Base-by-base conservation (phyloP, 306 rosid species). In the Lablab purpureus region DNA sequence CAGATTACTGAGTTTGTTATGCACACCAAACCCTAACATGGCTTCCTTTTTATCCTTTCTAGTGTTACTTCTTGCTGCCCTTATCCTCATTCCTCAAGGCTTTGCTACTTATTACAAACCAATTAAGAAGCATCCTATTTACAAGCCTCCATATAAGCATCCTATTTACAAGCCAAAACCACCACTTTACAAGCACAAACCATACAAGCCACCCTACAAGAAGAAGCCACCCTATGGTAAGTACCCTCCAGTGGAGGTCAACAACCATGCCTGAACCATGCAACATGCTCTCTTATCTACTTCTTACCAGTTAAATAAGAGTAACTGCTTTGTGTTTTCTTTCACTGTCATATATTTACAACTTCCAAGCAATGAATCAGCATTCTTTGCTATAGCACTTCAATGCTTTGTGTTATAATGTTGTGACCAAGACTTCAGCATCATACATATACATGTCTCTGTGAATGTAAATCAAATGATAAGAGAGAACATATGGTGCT, bases 1-100 rank as follows among this genome's bases (percentile, higher is more conserved):
- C 19, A 1, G 3, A 36, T 10, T 7, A 34, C 4, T 5, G 10
- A 3, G 1, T 7, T 19, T 65, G 10, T 28, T 46, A 30, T 27
- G 66, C 65, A 76, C 40, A 23, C 23, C 7, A 36, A 23, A 11
- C 25, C 69, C 3, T 5, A 14, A 15, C 5, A 60, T 75, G 79
- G 71, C 27, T 75, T 59, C 79, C 14, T 62, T 62, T 0, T 10
- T 19, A 43, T 17, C 71, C 45, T 43, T 75, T 2, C 47, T 75
- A 45, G 60, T 75, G 58, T 11, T 75, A 30, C 30, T 75, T 22
- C 32, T 75, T 75, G 79, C 30, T 25, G 47, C 70, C 37, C 70
- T 74, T 1, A 10, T 74, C 14, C 79, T 74, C 56, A 43, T 28
- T 5, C 79, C 79, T 25, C 56, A 59, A 40, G 78, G 78, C 6